Percentiles rank a stretch among this genome's conserved stretches.
phyloP scores from a whole-genome alignment of 2,329 filamentous ascomycete genomes.

The Ophiostoma ips region DNA sequence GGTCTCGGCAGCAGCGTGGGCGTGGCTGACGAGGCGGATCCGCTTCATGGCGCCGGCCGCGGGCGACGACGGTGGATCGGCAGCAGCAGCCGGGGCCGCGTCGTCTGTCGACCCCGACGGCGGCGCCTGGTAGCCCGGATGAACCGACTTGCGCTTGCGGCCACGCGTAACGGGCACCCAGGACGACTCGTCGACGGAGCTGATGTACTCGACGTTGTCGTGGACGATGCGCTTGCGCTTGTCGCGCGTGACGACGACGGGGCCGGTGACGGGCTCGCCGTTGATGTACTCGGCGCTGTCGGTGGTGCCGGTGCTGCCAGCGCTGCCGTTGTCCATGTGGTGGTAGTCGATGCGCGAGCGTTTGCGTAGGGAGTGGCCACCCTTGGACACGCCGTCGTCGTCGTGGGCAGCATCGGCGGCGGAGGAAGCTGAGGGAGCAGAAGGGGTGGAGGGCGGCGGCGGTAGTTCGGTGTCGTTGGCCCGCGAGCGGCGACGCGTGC shows the following conservation, averaged over 20 bases:
- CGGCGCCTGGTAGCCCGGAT: not conserved
- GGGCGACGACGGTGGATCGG: conserved; percentile 13
- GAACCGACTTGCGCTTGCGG: conserved; percentile 17
- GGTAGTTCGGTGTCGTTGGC: conserved; percentile 25
- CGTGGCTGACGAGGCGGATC: conserved; percentile 20
- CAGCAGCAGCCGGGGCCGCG: conserved; percentile 18
- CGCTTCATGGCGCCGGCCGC: conserved; percentile 20
- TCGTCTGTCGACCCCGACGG: conserved; percentile 10
- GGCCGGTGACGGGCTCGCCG: conserved; percentile 2
- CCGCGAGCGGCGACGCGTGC: conserved; percentile 29
- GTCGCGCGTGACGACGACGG: not conserved
- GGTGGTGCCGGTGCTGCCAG: conserved; percentile 16
- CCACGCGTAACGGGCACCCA: conserved; percentile 16
- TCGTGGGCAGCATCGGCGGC: conserved; percentile 20
- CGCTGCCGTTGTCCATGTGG: conserved; percentile 36
- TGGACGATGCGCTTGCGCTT: not conserved
- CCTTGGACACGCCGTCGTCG: conserved; percentile 38
- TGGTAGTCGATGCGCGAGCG: conserved; percentile 44
- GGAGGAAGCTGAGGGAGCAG: conserved; percentile 25
- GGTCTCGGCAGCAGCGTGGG: not conserved
- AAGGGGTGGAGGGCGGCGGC: no score
- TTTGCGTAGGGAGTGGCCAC: conserved; percentile 44
- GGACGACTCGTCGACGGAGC: not conserved
- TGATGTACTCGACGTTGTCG: conserved; percentile 16
- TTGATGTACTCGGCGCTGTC: conserved; percentile 16